A percentile compares a stretch with the other conserved stretches of the same genome.
phyloP scores from a whole-genome alignment of 306 rosid species.

The Macrotyloma uniflorum region DNA sequence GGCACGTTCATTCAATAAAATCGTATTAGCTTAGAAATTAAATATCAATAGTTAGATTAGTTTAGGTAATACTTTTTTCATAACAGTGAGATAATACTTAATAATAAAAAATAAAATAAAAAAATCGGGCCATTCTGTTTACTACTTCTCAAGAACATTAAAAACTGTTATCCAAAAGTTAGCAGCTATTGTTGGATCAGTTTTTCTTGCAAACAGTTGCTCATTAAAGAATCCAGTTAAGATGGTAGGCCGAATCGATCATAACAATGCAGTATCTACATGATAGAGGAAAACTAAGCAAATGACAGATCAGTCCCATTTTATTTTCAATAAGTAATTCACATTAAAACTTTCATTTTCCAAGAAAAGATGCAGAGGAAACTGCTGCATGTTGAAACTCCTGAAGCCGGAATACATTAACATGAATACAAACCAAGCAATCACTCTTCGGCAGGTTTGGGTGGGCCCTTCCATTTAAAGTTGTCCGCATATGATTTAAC shows the following conservation, averaged over 20 bases:
- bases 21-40: neutral
- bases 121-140: neutral
- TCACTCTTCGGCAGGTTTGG: conserved; percentile 57
- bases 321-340: conserved; percentile 52
- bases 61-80: neutral
- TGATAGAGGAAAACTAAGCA: conserved; percentile 21
- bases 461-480: conserved; percentile 96
- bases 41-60: neutral
- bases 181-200: neutral
- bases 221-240: neutral
- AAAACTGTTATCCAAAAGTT: neutral
- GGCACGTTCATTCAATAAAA: neutral
- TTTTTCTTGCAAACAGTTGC: neutral
- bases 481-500: conserved; percentile 88
- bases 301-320: conserved; percentile 39
- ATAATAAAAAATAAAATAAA: neutral
- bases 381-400: conserved; percentile 42
- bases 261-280: conserved; percentile 14
- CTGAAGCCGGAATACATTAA: conserved; percentile 35
- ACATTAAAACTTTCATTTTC: conserved; percentile 34
- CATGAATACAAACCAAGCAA: conserved; percentile 36
- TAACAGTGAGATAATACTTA: neutral
- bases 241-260: neutral
- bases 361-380: conserved; percentile 37
- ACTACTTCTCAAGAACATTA: neutral